phyloP scores from a whole-genome alignment of 2,329 filamentous ascomycete genomes.

The Aspergillus uvarum region DNA sequence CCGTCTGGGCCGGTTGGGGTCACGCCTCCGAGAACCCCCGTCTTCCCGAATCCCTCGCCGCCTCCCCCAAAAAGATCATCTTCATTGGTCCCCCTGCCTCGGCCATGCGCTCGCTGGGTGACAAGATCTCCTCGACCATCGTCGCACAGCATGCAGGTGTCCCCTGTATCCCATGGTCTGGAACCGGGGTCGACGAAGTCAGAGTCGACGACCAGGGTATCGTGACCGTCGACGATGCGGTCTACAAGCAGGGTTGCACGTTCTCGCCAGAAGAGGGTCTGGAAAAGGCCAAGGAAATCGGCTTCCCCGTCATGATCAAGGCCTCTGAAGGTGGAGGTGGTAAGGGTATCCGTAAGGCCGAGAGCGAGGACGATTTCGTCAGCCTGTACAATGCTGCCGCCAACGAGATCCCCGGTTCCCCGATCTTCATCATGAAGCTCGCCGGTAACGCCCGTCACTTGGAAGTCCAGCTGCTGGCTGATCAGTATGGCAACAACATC shows the following conservation, averaged over 20 bases:
- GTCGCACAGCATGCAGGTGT: slow-evolving; percentile 96
- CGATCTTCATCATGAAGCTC: slow-evolving; percentile 99
- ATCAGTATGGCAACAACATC: slow-evolving; percentile 99
- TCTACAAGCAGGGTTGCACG: slow-evolving; percentile 91
- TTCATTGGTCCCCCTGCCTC: slow-evolving; percentile 98
- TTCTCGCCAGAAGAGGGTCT: slow-evolving; percentile 87
- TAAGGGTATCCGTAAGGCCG: slow-evolving; percentile 97
- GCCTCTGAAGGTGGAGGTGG: slow-evolving; percentile 99
- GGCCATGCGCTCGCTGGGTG: slow-evolving; percentile 96
- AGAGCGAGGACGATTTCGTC: slow-evolving; percentile 79
- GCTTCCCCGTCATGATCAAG: slow-evolving; percentile 99
- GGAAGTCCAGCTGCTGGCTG: slow-evolving; percentile 94
- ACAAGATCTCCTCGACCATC: slow-evolving; percentile 99
- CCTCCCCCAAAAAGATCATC: slow-evolving; percentile 96
- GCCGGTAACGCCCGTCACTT: slow-evolving; percentile 94
- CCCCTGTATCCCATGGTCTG: slow-evolving; percentile 99
- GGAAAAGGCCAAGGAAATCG: slow-evolving; percentile 80
- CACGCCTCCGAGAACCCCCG: slow-evolving; percentile 99
- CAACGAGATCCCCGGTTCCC: slow-evolving; percentile 95
- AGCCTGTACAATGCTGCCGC: slow-evolving; percentile 91
- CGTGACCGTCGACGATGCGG: slow-evolving; percentile 81
- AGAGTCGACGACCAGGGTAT: slow-evolving; percentile 77
- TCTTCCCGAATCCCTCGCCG: slow-evolving; percentile 90
- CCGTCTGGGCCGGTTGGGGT: slow-evolving; percentile 98
- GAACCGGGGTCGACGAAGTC: slow-evolving; percentile 83